Conservation (phyloP, 495 filamentous ascomycete genomes). For the Aspergillus nidulans region DNA sequence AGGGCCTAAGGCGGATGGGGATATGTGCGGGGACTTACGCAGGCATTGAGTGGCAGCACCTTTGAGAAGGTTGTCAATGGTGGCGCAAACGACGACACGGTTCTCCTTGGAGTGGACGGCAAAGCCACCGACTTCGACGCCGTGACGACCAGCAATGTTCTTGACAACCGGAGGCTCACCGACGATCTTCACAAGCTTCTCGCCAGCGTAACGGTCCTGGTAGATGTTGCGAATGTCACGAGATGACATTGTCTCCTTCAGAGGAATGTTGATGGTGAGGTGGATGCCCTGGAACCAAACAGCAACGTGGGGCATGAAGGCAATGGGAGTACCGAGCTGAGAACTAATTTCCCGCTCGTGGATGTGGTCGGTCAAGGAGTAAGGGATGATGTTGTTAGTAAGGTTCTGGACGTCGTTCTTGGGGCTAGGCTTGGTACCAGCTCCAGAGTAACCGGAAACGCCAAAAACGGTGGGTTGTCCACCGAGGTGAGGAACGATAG, state of each 20-base stretch:
- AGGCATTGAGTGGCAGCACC: conserved; percentile 94
- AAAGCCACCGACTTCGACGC: conserved; percentile 92
- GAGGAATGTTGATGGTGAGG: conserved; percentile 86
- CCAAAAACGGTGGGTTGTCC: conserved; percentile 86
- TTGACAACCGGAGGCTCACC: conserved; percentile 88
- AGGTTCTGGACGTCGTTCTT: conserved; percentile 94
- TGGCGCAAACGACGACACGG: conserved; percentile 89
- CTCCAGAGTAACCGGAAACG: conserved; percentile 92
- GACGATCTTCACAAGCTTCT: conserved; percentile 86
- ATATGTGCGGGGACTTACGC: conserved; percentile 54
- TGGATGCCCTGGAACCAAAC: conserved; percentile 96
- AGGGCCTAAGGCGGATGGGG: not conserved
- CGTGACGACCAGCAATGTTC: conserved; percentile 83
- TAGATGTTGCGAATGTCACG: conserved; percentile 93
- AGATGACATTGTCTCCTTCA: conserved; percentile 76
- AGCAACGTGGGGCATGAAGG: conserved; percentile 93
- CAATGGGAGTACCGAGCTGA: conserved; percentile 72
- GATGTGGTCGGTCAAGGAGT: conserved; percentile 91
- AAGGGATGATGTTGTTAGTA: conserved; percentile 85
- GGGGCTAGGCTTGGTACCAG: conserved; percentile 89
- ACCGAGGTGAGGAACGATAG: conserved; percentile 71
- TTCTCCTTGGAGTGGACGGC: conserved; percentile 83
- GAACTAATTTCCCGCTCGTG: conserved; percentile 87
- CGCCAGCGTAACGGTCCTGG: conserved; percentile 92
- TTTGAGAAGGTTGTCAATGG: conserved; percentile 98